Base-by-base conservation (phyloP, 2,329 filamentous ascomycete species). In the Seiridium cupressi region DNA sequence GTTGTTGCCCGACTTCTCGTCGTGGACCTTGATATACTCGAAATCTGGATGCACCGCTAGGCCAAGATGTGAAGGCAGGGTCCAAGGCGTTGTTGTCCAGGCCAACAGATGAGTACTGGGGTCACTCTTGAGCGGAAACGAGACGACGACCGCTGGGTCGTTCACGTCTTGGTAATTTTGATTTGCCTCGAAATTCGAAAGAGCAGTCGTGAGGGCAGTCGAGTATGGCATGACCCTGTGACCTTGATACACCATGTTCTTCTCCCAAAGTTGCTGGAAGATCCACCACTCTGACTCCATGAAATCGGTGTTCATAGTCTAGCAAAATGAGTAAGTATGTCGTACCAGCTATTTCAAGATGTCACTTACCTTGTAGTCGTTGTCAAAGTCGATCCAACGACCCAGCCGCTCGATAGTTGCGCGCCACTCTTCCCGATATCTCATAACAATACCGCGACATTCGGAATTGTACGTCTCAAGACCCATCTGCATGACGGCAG, bases 251-350 rank as follows among this genome's bases (percentile, higher is more conserved):
- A 97, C 92, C 63, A 90, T 82, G 60, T 88, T 91, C 77, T 97
- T 96, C 68, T 96, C 91, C 73, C 92, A 96, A 32, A 97, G 83
- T 73, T 94, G 87, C 80, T 95, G 96, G 81, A 97, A 97, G 18
- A 95, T 90, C 93, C 94, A 97, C 94, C 94, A 98, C 65, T 91
- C 87, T 0, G 90, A 90, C 79, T 97, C 94, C 94, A 97, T 98
- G 78, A 96, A 98, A 38, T 55, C 31, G 8, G 51, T 55, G 13
- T 55, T 34, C 51, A 55, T 55, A 44, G 51, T 55, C 51, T 55
- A 34, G 13, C n/a, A 18, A 26, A 10, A 44, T 18, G 13, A 4
- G n/a, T 53, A n/a, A 31, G 9, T 9, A 32, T 31, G 13, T 26
- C 18, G 18, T 26, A 26, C 18, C 2, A 26, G 18, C 18, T 26